Conservation (phyloP, 129 eudicot genomes). For the Artemisia argyi region DNA sequence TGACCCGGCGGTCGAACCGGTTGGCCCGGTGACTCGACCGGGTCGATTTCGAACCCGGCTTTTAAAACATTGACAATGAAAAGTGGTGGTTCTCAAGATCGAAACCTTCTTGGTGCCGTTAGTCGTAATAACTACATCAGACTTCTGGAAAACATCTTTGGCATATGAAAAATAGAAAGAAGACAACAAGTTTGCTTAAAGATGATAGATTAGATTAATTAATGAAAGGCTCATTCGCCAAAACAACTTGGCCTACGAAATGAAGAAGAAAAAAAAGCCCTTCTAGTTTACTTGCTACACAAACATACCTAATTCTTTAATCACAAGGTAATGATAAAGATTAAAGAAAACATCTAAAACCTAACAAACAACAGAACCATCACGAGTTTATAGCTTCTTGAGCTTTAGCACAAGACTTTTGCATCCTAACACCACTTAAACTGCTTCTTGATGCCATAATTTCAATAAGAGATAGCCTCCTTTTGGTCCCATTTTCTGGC, state of each 20-base stretch:
- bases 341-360: background rate
- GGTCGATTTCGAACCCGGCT: no score
- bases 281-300: slow-evolving; percentile 29
- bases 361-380: slow-evolving; percentile 25
- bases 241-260: slow-evolving; percentile 17
- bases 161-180: no score
- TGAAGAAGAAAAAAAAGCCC: slow-evolving; percentile 4
- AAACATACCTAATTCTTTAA: slow-evolving; percentile 30
- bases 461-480: slow-evolving; percentile 61
- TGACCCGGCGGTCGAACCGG: no score
- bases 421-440: slow-evolving; percentile 89
- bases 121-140: no score
- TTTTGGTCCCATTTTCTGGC: slow-evolving; percentile 62
- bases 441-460: slow-evolving; percentile 89
- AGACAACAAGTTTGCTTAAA: background rate
- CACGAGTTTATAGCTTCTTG: slow-evolving; percentile 51
- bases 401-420: slow-evolving; percentile 59
- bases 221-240: slow-evolving; percentile 1
- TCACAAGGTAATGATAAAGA: slow-evolving; percentile 21
- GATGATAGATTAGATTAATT: background rate
- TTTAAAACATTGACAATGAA: no score
- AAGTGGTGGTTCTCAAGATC: no score
- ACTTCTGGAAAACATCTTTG: no score
- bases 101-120: no score
- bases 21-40: no score